A percentile compares a stretch with the other conserved stretches of the same genome.
These are phyloP conservation scores for Blastomyces percursus DNA, from an alignment of 2,329 filamentous ascomycete species.

Conservation along the genomic window DNA sequence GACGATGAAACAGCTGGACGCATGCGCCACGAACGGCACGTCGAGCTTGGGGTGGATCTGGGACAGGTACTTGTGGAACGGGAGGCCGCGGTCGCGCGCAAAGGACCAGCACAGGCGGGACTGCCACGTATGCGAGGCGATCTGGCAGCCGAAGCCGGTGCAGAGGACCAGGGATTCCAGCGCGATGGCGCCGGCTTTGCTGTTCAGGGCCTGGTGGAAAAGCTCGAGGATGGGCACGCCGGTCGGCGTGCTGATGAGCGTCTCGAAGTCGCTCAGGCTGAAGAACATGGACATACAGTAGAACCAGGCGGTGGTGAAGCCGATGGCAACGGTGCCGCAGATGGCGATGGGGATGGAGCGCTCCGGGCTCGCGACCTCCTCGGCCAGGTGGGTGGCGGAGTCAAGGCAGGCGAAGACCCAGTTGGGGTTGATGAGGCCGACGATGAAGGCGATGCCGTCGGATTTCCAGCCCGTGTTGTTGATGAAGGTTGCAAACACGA, in stretches of 20 bases:
- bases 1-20: constrained; percentile 36
- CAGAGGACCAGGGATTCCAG: constrained; percentile 38
- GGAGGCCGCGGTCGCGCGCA: constrained; percentile 41
- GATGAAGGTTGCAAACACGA: constrained; percentile 44
- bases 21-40: constrained; percentile 38
- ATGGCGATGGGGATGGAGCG: constrained; percentile 42
- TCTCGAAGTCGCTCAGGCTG: constrained; percentile 36
- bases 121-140: constrained; percentile 42
- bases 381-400: constrained; percentile 41
- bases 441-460: constrained; percentile 41
- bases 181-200: constrained; percentile 36
- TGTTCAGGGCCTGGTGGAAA: constrained; percentile 36
- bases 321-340: constrained; percentile 39
- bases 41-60: constrained; percentile 32
- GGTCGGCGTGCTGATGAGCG: constrained; percentile 32
- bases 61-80: constrained; percentile 32
- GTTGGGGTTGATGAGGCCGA: constrained; percentile 42
- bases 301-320: constrained; percentile 40
- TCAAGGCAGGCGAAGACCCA: constrained; percentile 43
- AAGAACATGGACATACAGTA: constrained; percentile 42
- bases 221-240: constrained; percentile 40
- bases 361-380: constrained; percentile 40
- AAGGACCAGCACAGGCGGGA: constrained; percentile 44
- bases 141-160: constrained; percentile 38
- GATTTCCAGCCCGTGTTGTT: constrained; percentile 41